Evolutionary conservation across 2,329 filamentous ascomycete genomes (phyloP).

Genomic region (Ophiostoma piceae): DNA sequence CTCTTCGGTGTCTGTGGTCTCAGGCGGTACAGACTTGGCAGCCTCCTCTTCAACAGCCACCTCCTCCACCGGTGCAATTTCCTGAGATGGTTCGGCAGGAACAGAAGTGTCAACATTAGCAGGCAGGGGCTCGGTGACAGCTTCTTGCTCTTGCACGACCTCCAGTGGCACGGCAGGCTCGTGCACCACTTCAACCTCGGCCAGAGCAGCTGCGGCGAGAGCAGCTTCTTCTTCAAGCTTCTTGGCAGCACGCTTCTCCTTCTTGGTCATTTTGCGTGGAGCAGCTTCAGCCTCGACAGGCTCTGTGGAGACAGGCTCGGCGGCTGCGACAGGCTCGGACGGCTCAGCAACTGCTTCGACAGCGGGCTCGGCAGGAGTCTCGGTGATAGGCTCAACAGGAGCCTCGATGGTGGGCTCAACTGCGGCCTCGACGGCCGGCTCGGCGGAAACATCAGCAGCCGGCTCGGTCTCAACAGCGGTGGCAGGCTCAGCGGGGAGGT

Average conservation of each 20-base stretch:
- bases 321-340: background rate
- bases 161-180: background rate
- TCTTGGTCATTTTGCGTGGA: background rate
- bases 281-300: background rate
- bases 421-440: background rate
- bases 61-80: background rate
- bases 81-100: background rate
- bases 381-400: background rate
- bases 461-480: background rate
- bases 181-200: background rate
- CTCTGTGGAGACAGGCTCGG: background rate
- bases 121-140: background rate
- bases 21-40: background rate
- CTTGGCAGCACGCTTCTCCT: background rate
- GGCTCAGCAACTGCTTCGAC: background rate
- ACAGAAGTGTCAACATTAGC: background rate
- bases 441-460: background rate
- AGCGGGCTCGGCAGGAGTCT: background rate
- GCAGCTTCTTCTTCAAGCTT: background rate
- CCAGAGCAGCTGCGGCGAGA: background rate
- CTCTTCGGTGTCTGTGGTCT: background rate
- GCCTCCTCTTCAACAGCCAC: conserved; percentile 1
- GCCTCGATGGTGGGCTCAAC: background rate
- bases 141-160: background rate
- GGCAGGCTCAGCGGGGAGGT: background rate